phyloP scores from a whole-genome alignment of 225 moss, liverwort and hornwort species.

The Rhytidiadelphus loreus region DNA sequence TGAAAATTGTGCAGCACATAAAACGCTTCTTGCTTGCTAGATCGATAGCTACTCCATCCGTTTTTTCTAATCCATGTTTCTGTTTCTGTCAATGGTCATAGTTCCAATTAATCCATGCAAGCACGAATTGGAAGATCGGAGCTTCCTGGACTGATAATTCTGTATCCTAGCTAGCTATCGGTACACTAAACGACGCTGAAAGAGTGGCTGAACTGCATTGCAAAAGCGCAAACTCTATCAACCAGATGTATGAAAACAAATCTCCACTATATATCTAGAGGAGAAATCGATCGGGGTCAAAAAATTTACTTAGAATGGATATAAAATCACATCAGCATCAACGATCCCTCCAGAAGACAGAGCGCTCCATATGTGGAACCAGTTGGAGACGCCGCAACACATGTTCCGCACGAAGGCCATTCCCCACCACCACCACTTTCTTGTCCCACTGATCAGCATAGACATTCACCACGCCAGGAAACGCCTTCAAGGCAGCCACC shows the following conservation, averaged over 20 bases:
- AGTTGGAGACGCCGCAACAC: not conserved
- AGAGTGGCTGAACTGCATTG: not conserved
- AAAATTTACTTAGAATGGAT: not conserved
- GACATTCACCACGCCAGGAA: not conserved
- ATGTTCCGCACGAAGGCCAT: not conserved
- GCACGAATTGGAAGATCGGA: too few relatives aligned
- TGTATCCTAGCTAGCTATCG: not conserved
- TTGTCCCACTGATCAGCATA: not conserved
- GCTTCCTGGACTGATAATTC: not conserved
- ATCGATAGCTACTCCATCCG: not conserved
- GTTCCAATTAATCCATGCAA: not conserved
- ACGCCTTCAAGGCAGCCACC: not conserved
- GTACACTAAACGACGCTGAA: not conserved
- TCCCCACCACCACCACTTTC: not conserved
- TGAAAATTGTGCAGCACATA: not conserved
- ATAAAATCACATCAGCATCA: not conserved
- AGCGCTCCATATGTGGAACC: not conserved
- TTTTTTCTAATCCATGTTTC: not conserved
- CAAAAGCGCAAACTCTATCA: not conserved
- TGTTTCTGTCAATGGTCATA: not conserved
- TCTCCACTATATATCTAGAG: too few relatives aligned
- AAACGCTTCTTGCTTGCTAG: too few relatives aligned
- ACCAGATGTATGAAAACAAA: not conserved
- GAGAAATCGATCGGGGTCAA: not conserved
- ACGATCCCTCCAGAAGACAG: not conserved